phyloP scores from a whole-genome alignment of 1,284 basidiomycete species.

The Apiotrichum akiyoshidainum region DNA sequence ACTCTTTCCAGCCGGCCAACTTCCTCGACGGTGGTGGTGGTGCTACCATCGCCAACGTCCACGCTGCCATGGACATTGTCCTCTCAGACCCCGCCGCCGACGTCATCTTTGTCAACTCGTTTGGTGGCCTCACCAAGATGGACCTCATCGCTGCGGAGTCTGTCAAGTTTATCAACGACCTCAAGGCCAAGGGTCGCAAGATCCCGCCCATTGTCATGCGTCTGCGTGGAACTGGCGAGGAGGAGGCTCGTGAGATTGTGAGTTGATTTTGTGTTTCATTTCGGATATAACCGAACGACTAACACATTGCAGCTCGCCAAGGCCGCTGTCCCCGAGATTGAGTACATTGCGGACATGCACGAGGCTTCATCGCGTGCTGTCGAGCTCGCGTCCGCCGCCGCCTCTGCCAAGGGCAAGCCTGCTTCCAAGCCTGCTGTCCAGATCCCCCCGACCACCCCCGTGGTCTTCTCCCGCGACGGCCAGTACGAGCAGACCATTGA shows the following conservation, averaged over 20 bases:
- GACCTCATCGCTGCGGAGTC: conserved; percentile 24
- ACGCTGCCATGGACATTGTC: conserved; percentile 24
- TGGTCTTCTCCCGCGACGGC: conserved; percentile 21
- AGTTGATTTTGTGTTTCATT: neutral
- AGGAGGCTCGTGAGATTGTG: conserved; percentile 23
- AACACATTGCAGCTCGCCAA: neutral
- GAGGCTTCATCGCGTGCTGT: conserved; percentile 22
- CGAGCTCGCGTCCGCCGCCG: conserved; percentile 1
- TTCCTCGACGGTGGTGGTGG: conserved; percentile 36
- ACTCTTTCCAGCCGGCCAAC: conserved; percentile 21
- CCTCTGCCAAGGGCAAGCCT: neutral
- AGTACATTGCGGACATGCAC: conserved; percentile 21
- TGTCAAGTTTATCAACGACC: conserved; percentile 10
- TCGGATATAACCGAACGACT: too few relatives aligned
- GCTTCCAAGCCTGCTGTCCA: neutral
- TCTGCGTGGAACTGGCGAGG: conserved; percentile 27
- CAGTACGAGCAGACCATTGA: conserved; percentile 71
- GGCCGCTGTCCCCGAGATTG: conserved; percentile 14
- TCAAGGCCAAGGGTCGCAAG: conserved; percentile 10
- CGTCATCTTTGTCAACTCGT: conserved; percentile 31
- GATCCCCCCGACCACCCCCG: conserved; percentile 5
- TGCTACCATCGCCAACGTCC: conserved; percentile 28
- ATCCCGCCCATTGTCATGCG: conserved; percentile 20
- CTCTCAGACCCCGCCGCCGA: conserved; percentile 23
- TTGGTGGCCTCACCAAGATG: conserved; percentile 30